Percentiles rank a stretch among this genome's conserved stretches.
phyloP scores from a whole-genome alignment of 208 protist genomes.

The Tritrichomonas musculus region DNA sequence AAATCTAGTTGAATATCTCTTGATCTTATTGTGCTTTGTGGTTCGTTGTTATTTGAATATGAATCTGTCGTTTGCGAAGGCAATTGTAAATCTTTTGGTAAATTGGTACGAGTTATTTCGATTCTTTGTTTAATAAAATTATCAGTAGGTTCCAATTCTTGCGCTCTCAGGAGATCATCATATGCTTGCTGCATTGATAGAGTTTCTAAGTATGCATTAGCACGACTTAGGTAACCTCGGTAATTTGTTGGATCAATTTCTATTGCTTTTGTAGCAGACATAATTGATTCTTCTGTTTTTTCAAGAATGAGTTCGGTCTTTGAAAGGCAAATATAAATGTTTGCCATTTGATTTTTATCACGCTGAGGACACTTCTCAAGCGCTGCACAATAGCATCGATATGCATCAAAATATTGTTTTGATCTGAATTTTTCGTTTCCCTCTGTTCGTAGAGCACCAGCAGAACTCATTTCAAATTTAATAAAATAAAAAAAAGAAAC shows the following conservation, averaged over 20 bases:
- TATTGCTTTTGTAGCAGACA: background rate
- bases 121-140: background rate
- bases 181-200: background rate
- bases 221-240: background rate
- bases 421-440: background rate
- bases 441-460: background rate
- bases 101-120: background rate
- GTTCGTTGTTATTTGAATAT: no score
- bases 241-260: background rate
- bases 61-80: no score
- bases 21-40: no score
- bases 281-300: background rate
- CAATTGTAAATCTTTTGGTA: background rate
- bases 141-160: background rate
- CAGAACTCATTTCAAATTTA: background rate
- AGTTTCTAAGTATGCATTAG: background rate
- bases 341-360: background rate
- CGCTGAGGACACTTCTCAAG: background rate
- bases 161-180: background rate
- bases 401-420: background rate
- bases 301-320: background rate
- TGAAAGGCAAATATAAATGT: background rate
- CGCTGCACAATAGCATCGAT: background rate
- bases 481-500: no score
- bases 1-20: no score